Conservation (phyloP, 73 alveolate species). For the Vitrella brassicaformis region DNA sequence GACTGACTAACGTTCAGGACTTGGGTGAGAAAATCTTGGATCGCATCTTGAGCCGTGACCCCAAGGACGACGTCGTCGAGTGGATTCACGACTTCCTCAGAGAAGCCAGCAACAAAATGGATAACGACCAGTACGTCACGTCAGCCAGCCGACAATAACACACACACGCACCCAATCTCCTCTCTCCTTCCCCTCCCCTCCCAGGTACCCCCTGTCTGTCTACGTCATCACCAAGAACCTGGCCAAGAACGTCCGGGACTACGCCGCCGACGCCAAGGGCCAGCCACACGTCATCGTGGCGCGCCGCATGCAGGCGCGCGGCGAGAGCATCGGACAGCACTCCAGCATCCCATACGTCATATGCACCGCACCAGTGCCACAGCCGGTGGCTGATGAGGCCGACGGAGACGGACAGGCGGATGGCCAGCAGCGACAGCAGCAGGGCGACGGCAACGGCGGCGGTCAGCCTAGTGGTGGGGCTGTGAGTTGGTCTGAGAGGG, state of each 20-base stretch:
- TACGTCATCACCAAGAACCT: not conserved
- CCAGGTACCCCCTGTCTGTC: not conserved
- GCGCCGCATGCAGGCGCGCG: conserved; percentile 55
- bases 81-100: too few species aligned
- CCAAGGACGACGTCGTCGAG: too few species aligned
- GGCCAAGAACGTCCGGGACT: not conserved
- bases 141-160: not conserved
- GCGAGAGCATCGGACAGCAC: conserved; percentile 56
- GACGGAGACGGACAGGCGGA: too few species aligned
- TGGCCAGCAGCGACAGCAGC: too few species aligned
- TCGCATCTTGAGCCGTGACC: too few species aligned
- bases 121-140: too few species aligned
- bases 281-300: conserved; percentile 31
- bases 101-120: too few species aligned
- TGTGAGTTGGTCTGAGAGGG: not conserved
- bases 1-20: too few species aligned
- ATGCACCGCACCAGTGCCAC: conserved; percentile 16
- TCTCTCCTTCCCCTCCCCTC: not conserved
- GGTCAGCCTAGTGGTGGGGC: too few species aligned
- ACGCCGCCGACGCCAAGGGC: not conserved
- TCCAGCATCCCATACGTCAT: conserved; percentile 75
- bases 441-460: too few species aligned
- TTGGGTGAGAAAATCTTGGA: too few species aligned
- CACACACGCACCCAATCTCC: not conserved
- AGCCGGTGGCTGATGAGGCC: not conserved